Conservation (phyloP, 1,284 basidiomycete species). For the Apiotrichum sp. region DNA sequence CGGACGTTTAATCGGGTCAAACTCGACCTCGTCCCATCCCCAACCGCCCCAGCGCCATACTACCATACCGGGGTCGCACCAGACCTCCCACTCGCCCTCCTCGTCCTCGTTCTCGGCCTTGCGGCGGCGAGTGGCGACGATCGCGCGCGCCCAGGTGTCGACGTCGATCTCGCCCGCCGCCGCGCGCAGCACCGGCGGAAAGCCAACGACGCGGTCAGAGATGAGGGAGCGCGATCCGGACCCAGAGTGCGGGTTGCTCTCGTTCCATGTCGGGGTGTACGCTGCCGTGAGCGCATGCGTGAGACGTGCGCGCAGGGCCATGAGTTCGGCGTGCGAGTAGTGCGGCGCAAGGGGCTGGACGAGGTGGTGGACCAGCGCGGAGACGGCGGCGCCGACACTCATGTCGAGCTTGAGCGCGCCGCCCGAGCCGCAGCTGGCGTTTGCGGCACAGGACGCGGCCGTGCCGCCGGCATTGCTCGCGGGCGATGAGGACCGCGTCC, state of each 20-base stretch:
- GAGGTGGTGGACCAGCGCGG: constrained; percentile 36
- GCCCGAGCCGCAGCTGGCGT: neutral
- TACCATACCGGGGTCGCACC: constrained; percentile 47
- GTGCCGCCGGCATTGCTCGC: neutral
- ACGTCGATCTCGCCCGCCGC: constrained; percentile 34
- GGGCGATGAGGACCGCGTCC: neutral
- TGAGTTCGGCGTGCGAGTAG: constrained; percentile 29
- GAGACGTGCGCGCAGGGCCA: constrained; percentile 29
- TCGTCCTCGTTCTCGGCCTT: constrained; percentile 13
- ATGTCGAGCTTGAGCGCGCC: constrained; percentile 22
- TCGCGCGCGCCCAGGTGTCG: constrained; percentile 28
- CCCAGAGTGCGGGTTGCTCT: constrained; percentile 30
- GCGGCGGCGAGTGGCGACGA: constrained; percentile 18
- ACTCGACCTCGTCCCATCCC: constrained; percentile 44
- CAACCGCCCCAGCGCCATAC: constrained; percentile 44
- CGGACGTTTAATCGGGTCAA: constrained; percentile 34
- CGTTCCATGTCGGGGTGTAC: constrained; percentile 37
- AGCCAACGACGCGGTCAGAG: constrained; percentile 24
- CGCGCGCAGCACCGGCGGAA: constrained; percentile 28
- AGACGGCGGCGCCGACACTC: constrained; percentile 33
- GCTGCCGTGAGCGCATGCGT: constrained; percentile 17
- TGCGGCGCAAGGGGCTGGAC: constrained; percentile 31
- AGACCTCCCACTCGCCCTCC: constrained; percentile 44
- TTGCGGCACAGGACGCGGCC: no score
- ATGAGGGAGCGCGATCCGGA: constrained; percentile 42